These are phyloP conservation scores for Fusarium austroafricanum DNA, from an alignment of 2,329 filamentous ascomycete species.

Conservation along the genomic window DNA sequence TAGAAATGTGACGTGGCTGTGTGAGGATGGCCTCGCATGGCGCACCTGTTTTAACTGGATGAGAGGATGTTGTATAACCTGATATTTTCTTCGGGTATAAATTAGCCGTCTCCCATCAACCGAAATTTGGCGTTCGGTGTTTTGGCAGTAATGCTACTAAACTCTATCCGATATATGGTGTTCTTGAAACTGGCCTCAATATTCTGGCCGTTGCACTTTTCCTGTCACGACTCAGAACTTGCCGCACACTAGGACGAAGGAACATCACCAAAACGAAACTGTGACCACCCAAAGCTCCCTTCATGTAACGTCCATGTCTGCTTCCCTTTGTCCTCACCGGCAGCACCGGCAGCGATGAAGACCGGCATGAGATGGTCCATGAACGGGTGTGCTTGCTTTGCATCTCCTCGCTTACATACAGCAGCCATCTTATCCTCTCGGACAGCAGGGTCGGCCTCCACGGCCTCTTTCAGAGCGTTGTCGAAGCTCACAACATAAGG, in stretches of 20 bases:
- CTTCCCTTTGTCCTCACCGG: conserved; percentile 55
- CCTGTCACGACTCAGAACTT: conserved; percentile 9
- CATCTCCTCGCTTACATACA: conserved; percentile 56
- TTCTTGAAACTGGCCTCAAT: background rate
- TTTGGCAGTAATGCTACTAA: background rate
- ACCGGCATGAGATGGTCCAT: conserved; percentile 65
- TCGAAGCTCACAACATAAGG: conserved; percentile 74
- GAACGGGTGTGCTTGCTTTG: conserved; percentile 60
- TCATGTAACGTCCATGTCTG: conserved; percentile 61
- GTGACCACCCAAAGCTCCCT: conserved; percentile 59
- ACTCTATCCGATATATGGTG: background rate
- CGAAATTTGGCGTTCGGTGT: background rate
- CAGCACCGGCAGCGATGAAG: conserved; percentile 60
- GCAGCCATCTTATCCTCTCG: conserved; percentile 56
- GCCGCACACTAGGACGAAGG: conserved; percentile 13
- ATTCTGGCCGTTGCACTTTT: background rate
- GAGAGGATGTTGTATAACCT: background rate
- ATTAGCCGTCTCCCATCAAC: background rate
- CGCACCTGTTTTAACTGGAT: conserved; percentile 3
- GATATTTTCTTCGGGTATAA: background rate
- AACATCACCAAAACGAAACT: conserved; percentile 60
- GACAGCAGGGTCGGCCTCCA: conserved; percentile 57
- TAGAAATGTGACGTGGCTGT: conserved; percentile 27
- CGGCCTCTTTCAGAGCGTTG: conserved; percentile 73
- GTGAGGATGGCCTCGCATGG: conserved; percentile 17